These are phyloP conservation scores for Geoglossum cookeanum DNA, from an alignment of 2,329 filamentous ascomycete species.

Conservation along the genomic window DNA sequence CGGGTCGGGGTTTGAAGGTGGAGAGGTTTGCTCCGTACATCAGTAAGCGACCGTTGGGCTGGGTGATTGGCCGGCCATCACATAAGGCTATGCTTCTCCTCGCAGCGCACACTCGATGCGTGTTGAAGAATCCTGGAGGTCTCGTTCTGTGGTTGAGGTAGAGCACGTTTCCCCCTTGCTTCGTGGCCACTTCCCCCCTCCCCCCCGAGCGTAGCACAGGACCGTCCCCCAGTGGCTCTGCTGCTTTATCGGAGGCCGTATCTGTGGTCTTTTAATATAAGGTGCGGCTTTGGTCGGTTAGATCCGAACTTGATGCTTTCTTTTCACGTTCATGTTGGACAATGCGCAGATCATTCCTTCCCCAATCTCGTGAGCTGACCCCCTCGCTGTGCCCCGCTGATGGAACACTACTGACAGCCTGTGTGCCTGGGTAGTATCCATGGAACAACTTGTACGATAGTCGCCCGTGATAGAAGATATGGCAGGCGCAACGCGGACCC, in stretches of 20 bases:
- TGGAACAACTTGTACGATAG: constrained; percentile 5
- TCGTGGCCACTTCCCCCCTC: not conserved
- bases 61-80: not conserved
- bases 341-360: constrained; percentile 2
- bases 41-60: not conserved
- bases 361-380: not conserved
- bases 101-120: not conserved
- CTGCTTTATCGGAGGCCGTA: not conserved
- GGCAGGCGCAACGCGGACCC: constrained; percentile 14
- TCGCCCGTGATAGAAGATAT: constrained; percentile 8
- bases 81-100: not conserved
- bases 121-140: not conserved
- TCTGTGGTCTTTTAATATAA: not conserved
- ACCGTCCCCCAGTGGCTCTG: not conserved
- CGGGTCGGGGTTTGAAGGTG: not conserved
- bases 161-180: not conserved
- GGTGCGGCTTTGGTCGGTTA: constrained; percentile 1
- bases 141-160: not conserved
- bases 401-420: not conserved
- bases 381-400: not conserved
- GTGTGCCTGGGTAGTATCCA: not conserved
- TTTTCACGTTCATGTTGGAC: constrained; percentile 1
- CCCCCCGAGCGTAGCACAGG: not conserved
- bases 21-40: not conserved
- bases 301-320: constrained; percentile 1